phyloP scores from a whole-genome alignment of 306 rosid species.

The Carpinus fangiana region DNA sequence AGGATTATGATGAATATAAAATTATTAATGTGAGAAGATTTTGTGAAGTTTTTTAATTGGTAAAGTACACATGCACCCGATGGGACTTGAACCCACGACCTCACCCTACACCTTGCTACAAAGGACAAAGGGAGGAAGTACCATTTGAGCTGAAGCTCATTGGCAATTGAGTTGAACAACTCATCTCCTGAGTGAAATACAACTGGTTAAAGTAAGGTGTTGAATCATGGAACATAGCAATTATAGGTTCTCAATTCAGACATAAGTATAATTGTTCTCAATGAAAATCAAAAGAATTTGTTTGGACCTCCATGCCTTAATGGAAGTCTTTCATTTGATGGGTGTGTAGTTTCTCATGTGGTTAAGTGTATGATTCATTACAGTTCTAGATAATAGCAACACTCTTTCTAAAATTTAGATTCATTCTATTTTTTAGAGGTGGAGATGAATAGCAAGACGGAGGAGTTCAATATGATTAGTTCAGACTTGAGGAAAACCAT shows the following conservation, averaged over 20 bases:
- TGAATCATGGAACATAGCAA: not conserved
- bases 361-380: not conserved
- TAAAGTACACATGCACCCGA: too few relatives aligned
- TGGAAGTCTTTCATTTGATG: not conserved
- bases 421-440: conserved; percentile 46
- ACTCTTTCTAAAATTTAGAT: conserved; percentile 12
- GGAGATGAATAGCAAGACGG: conserved; percentile 59
- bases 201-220: not conserved
- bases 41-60: not conserved
- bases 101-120: too few relatives aligned
- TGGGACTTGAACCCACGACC: too few relatives aligned
- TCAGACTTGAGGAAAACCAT: conserved; percentile 49
- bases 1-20: not conserved
- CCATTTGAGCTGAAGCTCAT: too few relatives aligned
- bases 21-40: not conserved
- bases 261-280: too few relatives aligned
- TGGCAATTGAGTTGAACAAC: not conserved
- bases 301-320: not conserved
- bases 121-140: too few relatives aligned
- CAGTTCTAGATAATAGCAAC: not conserved
- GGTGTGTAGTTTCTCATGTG: conserved; percentile 6
- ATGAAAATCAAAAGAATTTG: not conserved
- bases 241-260: not conserved
- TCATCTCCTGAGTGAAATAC: not conserved
- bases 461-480: conserved; percentile 45